Base-by-base conservation (phyloP, 768 basidiomycete genomes). In the Russula foetens region DNA sequence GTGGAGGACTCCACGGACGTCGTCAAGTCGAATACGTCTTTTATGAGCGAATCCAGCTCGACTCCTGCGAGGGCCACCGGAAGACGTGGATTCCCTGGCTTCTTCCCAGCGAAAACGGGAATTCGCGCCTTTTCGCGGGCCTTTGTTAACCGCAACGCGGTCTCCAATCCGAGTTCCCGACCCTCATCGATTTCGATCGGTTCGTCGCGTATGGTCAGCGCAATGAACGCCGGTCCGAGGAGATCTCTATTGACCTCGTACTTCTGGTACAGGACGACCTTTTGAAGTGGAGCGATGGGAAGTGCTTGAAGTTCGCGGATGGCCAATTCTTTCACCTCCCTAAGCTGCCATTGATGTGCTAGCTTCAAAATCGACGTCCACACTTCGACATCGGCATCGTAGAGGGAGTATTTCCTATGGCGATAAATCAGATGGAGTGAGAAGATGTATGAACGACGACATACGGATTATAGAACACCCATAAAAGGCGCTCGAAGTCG, bases 321-420 rank as follows among this genome's bases (percentile, higher is more conserved):
- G 0, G 84, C 83, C 0, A 75, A 81, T 51, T 58, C 66, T 39
- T 73, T 78, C 4, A 86, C 77, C 48, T 82, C 77, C 0, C 61
- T 66, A 62, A 88, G 86, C 1, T 63, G 26, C 86, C 86, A 90
- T 5, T 71, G 65, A 14, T 80, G 72, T 0, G 85, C 75, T 1
- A 88, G 79, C 3, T 67, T 69, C 0, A 89, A 69, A 44, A 90
- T 80, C 0, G 70, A 71, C 0, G 72, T 70, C 88, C 88, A 90
- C 8, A 80, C 78, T 0, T 75, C 72, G 0, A 79, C 69, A 0
- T 68, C 68, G 3, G 81, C 79, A 19, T 79, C 74, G 52, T 85
- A 85, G 0, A 81, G 69, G 0, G 84, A 81, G 64, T 84, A 85
- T 46, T 70, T 74, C 0, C 85, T 88, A 66, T 41, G 41, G 23